Conservation (phyloP, 345 rosid genomes). For the Carallia brachiata region DNA sequence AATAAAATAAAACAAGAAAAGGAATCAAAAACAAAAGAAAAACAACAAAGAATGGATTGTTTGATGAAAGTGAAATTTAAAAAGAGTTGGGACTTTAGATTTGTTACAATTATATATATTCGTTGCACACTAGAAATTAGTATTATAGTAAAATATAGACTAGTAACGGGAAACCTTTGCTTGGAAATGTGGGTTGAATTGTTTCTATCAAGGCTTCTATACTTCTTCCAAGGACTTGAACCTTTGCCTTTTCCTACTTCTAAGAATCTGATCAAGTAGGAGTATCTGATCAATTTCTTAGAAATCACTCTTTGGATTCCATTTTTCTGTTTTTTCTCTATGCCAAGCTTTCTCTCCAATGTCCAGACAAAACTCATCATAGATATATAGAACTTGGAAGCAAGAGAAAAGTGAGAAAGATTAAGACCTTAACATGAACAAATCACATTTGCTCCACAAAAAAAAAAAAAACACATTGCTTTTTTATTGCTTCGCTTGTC, state of each 20-base stretch:
- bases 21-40: not conserved
- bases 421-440: not conserved
- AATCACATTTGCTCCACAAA: not conserved
- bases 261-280: conserved; percentile 22
- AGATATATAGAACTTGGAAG: not conserved
- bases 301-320: conserved; percentile 35
- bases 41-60: conserved; percentile 23
- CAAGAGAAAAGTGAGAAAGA: not conserved
- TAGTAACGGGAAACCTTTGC: no score
- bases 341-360: conserved; percentile 4
- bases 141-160: no score
- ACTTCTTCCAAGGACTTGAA: conserved; percentile 43
- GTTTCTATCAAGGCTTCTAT: conserved; percentile 56
- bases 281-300: conserved; percentile 25
- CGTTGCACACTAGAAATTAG: no score
- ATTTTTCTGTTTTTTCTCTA: conserved; percentile 18
- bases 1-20: not conserved
- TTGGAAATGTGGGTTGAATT: conserved; percentile 38
- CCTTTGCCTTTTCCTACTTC: conserved; percentile 67
- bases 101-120: no score
- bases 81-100: conserved; percentile 24
- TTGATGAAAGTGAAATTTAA: conserved; percentile 53
- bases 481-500: conserved; percentile 25
- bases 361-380: conserved; percentile 11
- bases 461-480: conserved; percentile 15